These are phyloP conservation scores for Didymella pomorum DNA, from an alignment of 2,329 filamentous ascomycete species.

Conservation along the genomic window DNA sequence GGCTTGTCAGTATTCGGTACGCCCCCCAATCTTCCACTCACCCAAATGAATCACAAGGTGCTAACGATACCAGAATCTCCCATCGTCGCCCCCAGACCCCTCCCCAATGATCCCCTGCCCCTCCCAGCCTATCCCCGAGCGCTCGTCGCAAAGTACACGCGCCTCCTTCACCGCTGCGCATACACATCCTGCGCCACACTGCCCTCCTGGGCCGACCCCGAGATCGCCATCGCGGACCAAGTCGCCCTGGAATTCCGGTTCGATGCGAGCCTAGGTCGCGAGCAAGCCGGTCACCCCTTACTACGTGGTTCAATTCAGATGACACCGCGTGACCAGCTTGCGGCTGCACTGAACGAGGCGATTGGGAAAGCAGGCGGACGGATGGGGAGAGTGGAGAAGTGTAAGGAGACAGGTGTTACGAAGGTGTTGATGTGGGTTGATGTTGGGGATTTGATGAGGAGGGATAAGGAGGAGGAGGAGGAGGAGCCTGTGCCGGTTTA, in stretches of 20 bases:
- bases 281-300: no score
- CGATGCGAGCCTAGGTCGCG: slow-evolving; percentile 8
- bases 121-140: slow-evolving; percentile 6
- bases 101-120: slow-evolving; percentile 1
- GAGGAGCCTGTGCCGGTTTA: slow-evolving; percentile 12
- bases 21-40: not conserved
- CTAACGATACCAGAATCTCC: slow-evolving; percentile 7
- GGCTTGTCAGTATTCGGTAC: slow-evolving; percentile 9
- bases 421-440: slow-evolving; percentile 27
- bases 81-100: not conserved
- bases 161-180: slow-evolving; percentile 16
- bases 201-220: slow-evolving; percentile 23
- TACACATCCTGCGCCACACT: slow-evolving; percentile 18
- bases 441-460: slow-evolving; percentile 16
- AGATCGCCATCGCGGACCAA: slow-evolving; percentile 20
- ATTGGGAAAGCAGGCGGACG: slow-evolving; percentile 20
- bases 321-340: no score
- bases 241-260: slow-evolving; percentile 24
- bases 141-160: slow-evolving; percentile 21
- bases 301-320: no score
- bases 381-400: slow-evolving; percentile 27
- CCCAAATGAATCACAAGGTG: not conserved
- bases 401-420: slow-evolving; percentile 7
- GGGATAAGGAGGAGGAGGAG: not conserved
- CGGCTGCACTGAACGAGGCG: slow-evolving; percentile 18